A percentile compares a stretch with the other conserved stretches of the same genome.
phyloP scores from a whole-genome alignment of 306 rosid species.

The Carpinus viminea region DNA sequence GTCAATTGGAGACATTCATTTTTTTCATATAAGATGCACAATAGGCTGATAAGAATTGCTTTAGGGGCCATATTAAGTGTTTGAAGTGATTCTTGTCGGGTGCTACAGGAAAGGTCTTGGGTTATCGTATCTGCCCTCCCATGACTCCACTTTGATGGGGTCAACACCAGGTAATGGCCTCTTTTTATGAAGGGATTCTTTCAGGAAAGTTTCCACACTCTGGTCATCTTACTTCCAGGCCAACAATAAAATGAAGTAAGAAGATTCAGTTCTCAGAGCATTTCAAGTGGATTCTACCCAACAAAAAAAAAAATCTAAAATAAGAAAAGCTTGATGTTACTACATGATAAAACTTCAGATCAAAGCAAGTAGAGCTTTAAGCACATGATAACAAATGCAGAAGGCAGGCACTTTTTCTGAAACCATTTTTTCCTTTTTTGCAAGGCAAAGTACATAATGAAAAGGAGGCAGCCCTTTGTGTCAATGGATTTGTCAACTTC shows the following conservation, averaged over 20 bases:
- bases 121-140: not conserved
- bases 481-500: constrained; percentile 6
- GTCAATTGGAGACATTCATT: not conserved
- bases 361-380: not conserved
- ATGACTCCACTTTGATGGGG: not conserved
- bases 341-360: not conserved
- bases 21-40: not conserved
- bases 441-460: not conserved
- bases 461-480: not conserved
- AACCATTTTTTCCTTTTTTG: not conserved
- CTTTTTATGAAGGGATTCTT: not conserved
- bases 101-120: not conserved
- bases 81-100: not conserved
- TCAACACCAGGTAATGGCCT: not conserved
- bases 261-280: not conserved
- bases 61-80: not conserved
- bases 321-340: not conserved
- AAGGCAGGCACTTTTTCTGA: too few relatives aligned
- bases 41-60: not conserved
- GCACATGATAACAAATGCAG: not conserved
- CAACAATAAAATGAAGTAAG: not conserved
- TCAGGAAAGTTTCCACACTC: not conserved
- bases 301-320: not conserved
- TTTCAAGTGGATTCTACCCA: not conserved
- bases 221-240: not conserved